Percentiles rank a stretch among this genome's conserved stretches.
Conservation (phyloP, 805 yeast genomes). For the Sugiyamaella qingdaonensis region DNA sequence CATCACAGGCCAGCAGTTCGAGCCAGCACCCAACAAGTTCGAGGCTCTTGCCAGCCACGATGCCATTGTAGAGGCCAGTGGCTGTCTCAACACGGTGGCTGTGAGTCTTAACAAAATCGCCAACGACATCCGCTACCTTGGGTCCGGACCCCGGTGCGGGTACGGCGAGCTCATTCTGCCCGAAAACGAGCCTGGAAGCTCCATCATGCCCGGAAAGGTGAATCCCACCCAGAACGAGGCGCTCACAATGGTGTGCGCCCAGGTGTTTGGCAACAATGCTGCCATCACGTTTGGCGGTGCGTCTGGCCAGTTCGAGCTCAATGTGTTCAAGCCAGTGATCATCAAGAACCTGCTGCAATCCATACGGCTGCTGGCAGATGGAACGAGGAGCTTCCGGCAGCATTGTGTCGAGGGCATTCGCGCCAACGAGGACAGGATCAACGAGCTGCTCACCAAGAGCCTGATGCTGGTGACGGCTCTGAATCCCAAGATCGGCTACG, state of each 20-base stretch:
- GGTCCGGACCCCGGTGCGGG: constrained; percentile 99
- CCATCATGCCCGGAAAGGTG: constrained; percentile 99
- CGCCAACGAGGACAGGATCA: constrained; percentile 85
- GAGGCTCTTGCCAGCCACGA: constrained; percentile 99
- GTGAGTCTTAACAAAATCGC: constrained; percentile 93
- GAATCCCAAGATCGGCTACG: constrained; percentile 98
- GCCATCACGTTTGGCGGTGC: constrained; percentile 97
- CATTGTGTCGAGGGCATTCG: constrained; percentile 93
- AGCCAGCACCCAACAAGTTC: constrained; percentile 97
- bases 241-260: constrained; percentile 95
- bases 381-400: constrained; percentile 79
- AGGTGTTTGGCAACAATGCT: constrained; percentile 95
- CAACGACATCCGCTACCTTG: constrained; percentile 95
- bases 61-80: constrained; percentile 95
- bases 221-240: constrained; percentile 99
- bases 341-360: constrained; percentile 86
- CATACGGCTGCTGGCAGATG: constrained; percentile 85
- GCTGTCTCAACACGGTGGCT: constrained; percentile 94
- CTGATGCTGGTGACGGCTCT: constrained; percentile 97
- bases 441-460: constrained; percentile 87
- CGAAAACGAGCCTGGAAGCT: constrained; percentile 98
- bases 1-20: constrained; percentile 83
- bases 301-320: constrained; percentile 96
- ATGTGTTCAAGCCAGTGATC: constrained; percentile 96
- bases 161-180: constrained; percentile 94